Evolutionary conservation across 495 filamentous ascomycete species (phyloP).

Genomic region (Ramalina intermedia): DNA sequence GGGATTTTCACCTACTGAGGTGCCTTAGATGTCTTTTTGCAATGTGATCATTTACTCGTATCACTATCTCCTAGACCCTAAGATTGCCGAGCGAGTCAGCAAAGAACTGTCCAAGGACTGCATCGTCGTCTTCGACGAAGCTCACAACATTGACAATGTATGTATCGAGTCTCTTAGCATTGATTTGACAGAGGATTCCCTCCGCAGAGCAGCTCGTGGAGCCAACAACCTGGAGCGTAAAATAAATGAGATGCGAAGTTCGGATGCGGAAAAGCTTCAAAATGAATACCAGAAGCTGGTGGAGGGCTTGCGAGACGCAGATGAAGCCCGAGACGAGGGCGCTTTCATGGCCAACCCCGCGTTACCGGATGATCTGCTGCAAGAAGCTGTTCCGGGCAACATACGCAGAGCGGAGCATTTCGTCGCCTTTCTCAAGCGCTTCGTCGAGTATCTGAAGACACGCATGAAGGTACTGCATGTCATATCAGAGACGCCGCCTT

Average conservation of each 20-base stretch:
- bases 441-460: slow-evolving; percentile 90
- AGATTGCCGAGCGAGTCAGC: slow-evolving; percentile 94
- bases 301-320: slow-evolving; percentile 74
- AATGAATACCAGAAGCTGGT: slow-evolving; percentile 94
- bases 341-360: slow-evolving; percentile 95
- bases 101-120: slow-evolving; percentile 95
- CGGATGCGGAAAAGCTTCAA: slow-evolving; percentile 82
- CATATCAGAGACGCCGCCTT: slow-evolving; percentile 90
- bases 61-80: slow-evolving; percentile 94
- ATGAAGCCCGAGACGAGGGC: slow-evolving; percentile 81
- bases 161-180: slow-evolving; percentile 97
- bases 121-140: slow-evolving; percentile 97
- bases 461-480: slow-evolving; percentile 96
- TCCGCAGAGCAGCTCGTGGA: slow-evolving; percentile 76
- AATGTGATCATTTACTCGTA: slow-evolving; percentile 99
- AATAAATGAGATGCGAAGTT: slow-evolving; percentile 83
- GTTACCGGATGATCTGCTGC: slow-evolving; percentile 64
- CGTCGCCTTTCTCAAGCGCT: slow-evolving; percentile 83
- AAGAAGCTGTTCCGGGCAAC: slow-evolving; percentile 93
- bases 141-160: slow-evolving; percentile 99
- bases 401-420: slow-evolving; percentile 96
- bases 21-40: slow-evolving; percentile 76
- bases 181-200: slow-evolving; percentile 85
- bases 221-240: slow-evolving; percentile 80
- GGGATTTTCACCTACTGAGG: slow-evolving; percentile 3